Evolutionary conservation across 768 basidiomycete genomes (phyloP).

Genomic region (Cystofilobasidium bisporidii): DNA sequence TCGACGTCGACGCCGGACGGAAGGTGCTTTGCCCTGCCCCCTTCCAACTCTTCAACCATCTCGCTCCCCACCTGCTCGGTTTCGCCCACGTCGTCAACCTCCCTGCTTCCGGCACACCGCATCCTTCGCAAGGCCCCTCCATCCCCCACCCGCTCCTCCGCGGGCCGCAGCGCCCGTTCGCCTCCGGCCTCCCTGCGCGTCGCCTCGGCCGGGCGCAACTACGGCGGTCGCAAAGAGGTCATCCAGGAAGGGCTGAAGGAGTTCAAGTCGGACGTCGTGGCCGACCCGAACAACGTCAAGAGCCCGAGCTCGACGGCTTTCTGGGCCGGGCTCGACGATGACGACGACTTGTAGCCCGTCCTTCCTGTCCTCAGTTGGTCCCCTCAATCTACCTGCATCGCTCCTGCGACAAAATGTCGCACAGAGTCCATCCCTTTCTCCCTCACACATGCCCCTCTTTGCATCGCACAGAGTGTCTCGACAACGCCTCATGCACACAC

Average conservation of each 20-base stretch:
- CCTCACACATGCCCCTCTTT: too few species aligned
- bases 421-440: not conserved
- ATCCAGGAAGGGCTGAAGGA: not conserved
- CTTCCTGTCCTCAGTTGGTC: too few species aligned
- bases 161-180: not conserved
- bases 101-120: too few species aligned
- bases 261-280: not conserved
- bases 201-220: not conserved
- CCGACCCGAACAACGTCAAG: not conserved
- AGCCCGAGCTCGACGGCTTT: slow-evolving; percentile 2
- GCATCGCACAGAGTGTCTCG: too few species aligned
- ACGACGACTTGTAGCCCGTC: not conserved
- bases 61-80: too few species aligned
- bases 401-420: too few species aligned
- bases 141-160: not conserved
- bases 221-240: not conserved
- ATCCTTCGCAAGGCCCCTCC: too few species aligned
- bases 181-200: not conserved
- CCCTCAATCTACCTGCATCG: too few species aligned
- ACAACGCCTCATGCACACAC: too few species aligned
- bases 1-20: not conserved
- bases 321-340: slow-evolving; percentile 1
- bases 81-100: too few species aligned
- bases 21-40: not conserved
- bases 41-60: not conserved